Evolutionary conservation across 169 alveolate species (phyloP).

Genomic region (Eimeria acervulina): DNA sequence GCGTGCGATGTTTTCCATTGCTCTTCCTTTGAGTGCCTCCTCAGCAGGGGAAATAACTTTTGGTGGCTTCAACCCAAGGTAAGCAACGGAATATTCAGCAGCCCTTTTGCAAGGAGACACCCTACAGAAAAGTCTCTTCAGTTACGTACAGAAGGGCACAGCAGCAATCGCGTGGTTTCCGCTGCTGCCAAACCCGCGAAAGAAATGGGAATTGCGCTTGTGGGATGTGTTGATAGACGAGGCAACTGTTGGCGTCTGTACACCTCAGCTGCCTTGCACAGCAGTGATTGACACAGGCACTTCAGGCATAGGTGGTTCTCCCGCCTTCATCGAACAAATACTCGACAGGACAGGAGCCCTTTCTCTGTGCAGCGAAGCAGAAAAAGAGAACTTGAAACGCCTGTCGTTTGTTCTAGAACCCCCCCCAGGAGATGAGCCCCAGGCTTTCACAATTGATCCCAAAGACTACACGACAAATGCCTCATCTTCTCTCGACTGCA

Average conservation of each 20-base stretch:
- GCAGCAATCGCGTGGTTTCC: conserved; percentile 45
- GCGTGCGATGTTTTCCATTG: conserved; percentile 13
- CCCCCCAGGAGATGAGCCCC: conserved; percentile 19
- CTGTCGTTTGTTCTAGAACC: conserved; percentile 40
- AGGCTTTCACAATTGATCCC: not conserved
- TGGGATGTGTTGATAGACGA: conserved; percentile 54
- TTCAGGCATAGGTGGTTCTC: conserved; percentile 51
- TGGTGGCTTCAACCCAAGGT: conserved; percentile 46
- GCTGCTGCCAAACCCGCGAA: conserved; percentile 1
- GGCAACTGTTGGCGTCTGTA: conserved; percentile 49
- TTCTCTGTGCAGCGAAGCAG: conserved; percentile 2
- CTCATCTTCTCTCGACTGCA: conserved; percentile 19
- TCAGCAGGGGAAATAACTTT: conserved; percentile 62
- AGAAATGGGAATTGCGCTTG: conserved; percentile 33
- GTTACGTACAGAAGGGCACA: not conserved
- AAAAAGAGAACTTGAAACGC: not conserved
- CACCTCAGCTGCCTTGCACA: conserved; percentile 38
- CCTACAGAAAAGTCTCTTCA: not conserved
- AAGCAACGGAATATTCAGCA: not conserved
- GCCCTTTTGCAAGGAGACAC: not conserved
- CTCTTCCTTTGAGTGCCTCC: conserved; percentile 19
- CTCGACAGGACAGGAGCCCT: not conserved
- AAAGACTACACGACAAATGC: not conserved
- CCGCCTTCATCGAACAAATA: conserved; percentile 6
- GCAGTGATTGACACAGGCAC: conserved; percentile 70